Base-by-base conservation (phyloP, 345 rosid species). In the Salix koriyanagi region DNA sequence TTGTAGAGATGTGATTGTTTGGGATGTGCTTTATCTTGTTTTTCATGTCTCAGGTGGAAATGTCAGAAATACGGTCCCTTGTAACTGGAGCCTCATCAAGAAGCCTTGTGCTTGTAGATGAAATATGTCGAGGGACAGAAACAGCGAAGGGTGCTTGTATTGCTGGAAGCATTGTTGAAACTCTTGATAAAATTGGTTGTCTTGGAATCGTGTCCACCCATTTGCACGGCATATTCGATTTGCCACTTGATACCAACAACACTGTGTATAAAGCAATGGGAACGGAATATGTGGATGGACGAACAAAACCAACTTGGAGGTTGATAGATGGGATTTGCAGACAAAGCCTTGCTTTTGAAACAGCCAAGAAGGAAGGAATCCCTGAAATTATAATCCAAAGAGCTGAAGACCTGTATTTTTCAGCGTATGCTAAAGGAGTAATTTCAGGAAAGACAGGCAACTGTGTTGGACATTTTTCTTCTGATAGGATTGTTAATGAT, bases 301-400 rank as follows among this genome's bases (percentile, higher is more conserved):
- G 91, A 80, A 84, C 92, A 7, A 91, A 82, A 82, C 96, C 99
- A 46, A 96, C 97, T 30, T 96, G 99, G 99, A 89, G 81, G 84
- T 80, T 96, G 80, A 82, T 86, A 42, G 98, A 96, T 83, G 99
- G 99, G 67, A 84, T 91, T 62, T 93, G 98, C 82, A 87, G 87
- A 75, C 97, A 96, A 88, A 96, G 99, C 84, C 98, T 96, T 50
- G 99, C 99, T 65, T 96, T 96, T 84, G 98, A 96, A 88, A 96
- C 99, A 15, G 99, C 99, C 46, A 91, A 85, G 87, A 89, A 68
- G 78, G 99, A 96, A 88, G 99, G 99, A n/a, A 79, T 96, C 73
- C 88, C 97, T 1, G 94, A 91, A 78, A 46, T 67, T 21, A 65
- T 96, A 58, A 87, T 96, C 76, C 88, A 85, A 79, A 87, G 98